These are phyloP conservation scores for Lagenidium giganteum DNA, from an alignment of 352 stramenopile genomes.

Conservation along the genomic window DNA sequence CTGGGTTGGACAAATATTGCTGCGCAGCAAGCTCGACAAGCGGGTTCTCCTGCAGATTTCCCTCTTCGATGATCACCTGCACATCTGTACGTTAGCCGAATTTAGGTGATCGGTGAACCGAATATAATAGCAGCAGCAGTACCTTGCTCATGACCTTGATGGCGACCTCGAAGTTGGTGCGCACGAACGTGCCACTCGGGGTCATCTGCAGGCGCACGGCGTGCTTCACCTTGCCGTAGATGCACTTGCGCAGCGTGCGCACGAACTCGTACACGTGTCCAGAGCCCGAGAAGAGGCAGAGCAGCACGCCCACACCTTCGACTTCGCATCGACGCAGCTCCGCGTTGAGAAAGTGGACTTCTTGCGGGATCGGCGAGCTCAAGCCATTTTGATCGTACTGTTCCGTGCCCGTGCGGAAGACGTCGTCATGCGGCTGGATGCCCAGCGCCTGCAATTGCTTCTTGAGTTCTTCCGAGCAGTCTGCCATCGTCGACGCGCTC, in stretches of 20 bases:
- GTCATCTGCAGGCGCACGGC: conserved; percentile 79
- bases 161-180: conserved; percentile 74
- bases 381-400: conserved; percentile 76
- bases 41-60: conserved; percentile 84
- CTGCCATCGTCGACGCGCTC: conserved; percentile 27
- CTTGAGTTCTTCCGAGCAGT: conserved; percentile 65
- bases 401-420: conserved; percentile 76
- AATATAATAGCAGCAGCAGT: too few species aligned
- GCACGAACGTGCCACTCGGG: conserved; percentile 65
- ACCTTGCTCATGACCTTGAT: conserved; percentile 90
- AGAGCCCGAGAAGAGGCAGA: conserved; percentile 77
- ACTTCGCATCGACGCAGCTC: conserved; percentile 74
- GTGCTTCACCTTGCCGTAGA: conserved; percentile 87
- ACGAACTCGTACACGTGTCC: conserved; percentile 84
- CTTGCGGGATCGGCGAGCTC: conserved; percentile 75
- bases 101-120: too few species aligned
- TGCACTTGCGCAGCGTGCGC: conserved; percentile 81
- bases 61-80: conserved; percentile 82
- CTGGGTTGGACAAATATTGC: conserved; percentile 74
- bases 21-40: conserved; percentile 81
- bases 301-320: conserved; percentile 67
- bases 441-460: conserved; percentile 76
- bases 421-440: conserved; percentile 76
- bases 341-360: conserved; percentile 85
- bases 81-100: background rate